These are phyloP conservation scores for Picea sitchensis DNA, from an alignment of 75 land plant species.

Conservation along the genomic window DNA sequence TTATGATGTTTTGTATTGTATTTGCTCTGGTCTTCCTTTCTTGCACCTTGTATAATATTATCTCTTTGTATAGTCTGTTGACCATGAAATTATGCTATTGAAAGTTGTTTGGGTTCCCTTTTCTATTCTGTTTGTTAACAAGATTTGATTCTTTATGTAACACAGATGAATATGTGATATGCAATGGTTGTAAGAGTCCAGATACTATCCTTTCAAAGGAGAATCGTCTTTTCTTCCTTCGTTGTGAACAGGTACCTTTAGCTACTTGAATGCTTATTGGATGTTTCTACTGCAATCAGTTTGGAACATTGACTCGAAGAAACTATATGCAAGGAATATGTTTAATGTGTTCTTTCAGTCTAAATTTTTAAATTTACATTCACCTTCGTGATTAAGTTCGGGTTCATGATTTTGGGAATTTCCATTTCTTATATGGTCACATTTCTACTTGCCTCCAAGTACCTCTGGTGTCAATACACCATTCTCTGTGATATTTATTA, in stretches of 20 bases:
- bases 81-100: neutral
- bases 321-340: neutral
- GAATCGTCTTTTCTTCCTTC: constrained; percentile 80
- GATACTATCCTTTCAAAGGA: constrained; percentile 91
- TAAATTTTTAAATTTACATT: neutral
- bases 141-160: neutral
- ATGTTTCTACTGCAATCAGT: neutral
- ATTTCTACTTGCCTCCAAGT: neutral
- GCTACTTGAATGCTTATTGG: neutral
- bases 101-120: neutral
- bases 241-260: constrained; percentile 78
- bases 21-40: too few relatives aligned
- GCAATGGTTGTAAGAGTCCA: constrained; percentile 89
- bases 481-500: too few relatives aligned
- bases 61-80: too few relatives aligned
- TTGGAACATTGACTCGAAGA: neutral
- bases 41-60: too few relatives aligned
- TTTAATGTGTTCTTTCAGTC: neutral
- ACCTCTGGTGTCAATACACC: too few relatives aligned
- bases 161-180: constrained; percentile 92
- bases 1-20: too few relatives aligned
- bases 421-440: neutral
- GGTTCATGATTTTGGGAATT: neutral
- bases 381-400: neutral
- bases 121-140: neutral